Evolutionary conservation across 2,329 filamentous ascomycete species (phyloP), one percentile per base, ranked within the genome.

Genomic region (Chalara sp.): DNA sequence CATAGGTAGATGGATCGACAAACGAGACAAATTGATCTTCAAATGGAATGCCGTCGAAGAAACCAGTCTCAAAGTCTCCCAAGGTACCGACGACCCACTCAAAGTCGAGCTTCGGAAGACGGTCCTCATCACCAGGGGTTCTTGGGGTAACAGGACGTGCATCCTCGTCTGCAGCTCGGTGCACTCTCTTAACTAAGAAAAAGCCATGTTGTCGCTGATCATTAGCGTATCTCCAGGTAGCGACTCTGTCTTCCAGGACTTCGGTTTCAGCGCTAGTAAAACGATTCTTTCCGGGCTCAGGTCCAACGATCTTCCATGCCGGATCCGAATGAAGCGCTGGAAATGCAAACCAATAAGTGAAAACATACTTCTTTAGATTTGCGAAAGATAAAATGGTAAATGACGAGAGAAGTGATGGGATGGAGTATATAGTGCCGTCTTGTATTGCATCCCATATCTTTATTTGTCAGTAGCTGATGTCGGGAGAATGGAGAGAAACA

Each of bases 271-370:
- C 73, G 2, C 78, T 65, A 3, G 75, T 80, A 45, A 97, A 70
- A 45, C 68, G 75, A 48, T 73, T 70, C 45, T 21, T 21, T 21
- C 21, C 21, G 21, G 21, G 21, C 3, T 21, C 43, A 28, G 61
- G 73, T 2, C 74, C 77, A 2, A 76, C 68, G 47, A 84, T 74
- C 60, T 80, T 84, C 93, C 93, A 99, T 31, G 78, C 75, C 1
- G 89, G 89, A 49, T 92, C 85, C 4, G 92, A 95, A 66, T 95
- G 91, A 43, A 99, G 76, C 12, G 92, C 90, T 1, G 93, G 93
- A 63, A 95, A 99, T 5, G 87, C 92, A 68, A 97, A 97, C 83
- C 95, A 95, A 70, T 97, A 97, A n/a, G 86, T 89, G 66, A 97
- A 96, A 56, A 85, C 89, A 72, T 97, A 97, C 65, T 95, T 96